Evolutionary conservation across 2,329 filamentous ascomycete species (phyloP), one percentile per base, ranked within the genome.

Genomic region (Cadophora luteo-olivacea): DNA sequence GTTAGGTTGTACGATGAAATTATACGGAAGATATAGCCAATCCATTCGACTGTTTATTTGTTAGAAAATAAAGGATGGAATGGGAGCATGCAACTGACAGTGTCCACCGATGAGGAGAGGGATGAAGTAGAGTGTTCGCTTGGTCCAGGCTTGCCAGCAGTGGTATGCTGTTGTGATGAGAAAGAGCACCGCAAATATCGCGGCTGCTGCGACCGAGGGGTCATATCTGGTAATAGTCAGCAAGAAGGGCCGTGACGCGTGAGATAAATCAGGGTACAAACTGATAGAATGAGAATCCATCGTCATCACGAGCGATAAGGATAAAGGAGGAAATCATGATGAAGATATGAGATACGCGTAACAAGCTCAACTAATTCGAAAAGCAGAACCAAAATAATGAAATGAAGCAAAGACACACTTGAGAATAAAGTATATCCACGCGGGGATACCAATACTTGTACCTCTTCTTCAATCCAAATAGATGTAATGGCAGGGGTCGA

Each of bases 41-140:
- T 74, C 4, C 78, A 70, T 66, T 83, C 76, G 66, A 84, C 81
- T 77, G 75, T 9, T 16, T 19, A 29, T 11, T 33, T 61, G 52
- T 38, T 16, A 57, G 41, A 16, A 60, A 32, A 24, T 24, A 32
- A 52, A 25, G 16, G 11, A 38, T 16, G 19, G n/a, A 45, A 33
- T 33, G 33, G 25, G 22, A 25, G 36, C 24, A 52, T 24, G 22
- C 3, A 7, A 78, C 84, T 33, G 78, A 85, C 84, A 82, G 3
- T 81, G 29, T 0, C 81, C 82, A 0, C 84, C 84, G 1, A 84
- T 71, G 19, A 82, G 70, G 64, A 86, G 81, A 0, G 82, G 79
- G 0, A 81, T 77, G 68, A 84, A 84, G 72, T 84, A 81, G 45
- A 71, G 75, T 7, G 77, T 73, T 55, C 76, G 70, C 4, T 72